A percentile compares a stretch with the other conserved stretches of the same genome.
These are phyloP conservation scores for Heritiera fomes DNA, from an alignment of 345 rosid species.

Conservation along the genomic window DNA sequence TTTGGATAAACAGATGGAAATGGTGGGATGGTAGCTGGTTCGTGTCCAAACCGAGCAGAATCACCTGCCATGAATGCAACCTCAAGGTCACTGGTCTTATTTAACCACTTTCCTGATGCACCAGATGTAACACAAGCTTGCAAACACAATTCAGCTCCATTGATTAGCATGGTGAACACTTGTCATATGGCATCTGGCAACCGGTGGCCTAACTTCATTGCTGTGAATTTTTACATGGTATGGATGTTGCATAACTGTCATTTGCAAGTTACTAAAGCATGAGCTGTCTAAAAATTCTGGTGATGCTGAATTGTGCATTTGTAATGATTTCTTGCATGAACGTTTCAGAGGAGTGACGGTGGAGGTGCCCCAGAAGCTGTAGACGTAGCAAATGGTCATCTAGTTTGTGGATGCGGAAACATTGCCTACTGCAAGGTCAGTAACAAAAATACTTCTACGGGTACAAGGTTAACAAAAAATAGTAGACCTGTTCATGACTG, in stretches of 20 bases:
- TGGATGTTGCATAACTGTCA: background rate
- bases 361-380: slow-evolving; percentile 82
- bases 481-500: no score
- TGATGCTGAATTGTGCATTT: background rate
- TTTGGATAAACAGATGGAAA: slow-evolving; percentile 58
- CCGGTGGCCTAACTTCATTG: slow-evolving; percentile 94
- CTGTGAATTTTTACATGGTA: slow-evolving; percentile 92
- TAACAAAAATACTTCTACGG: background rate
- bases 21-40: slow-evolving; percentile 67
- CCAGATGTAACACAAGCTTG: slow-evolving; percentile 61
- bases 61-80: slow-evolving; percentile 62
- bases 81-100: slow-evolving; percentile 60
- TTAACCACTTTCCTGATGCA: slow-evolving; percentile 66
- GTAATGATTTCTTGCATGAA: slow-evolving; percentile 1
- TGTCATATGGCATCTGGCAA: slow-evolving; percentile 66
- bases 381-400: slow-evolving; percentile 73
- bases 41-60: slow-evolving; percentile 72
- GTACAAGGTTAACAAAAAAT: no score
- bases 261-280: background rate
- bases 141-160: slow-evolving; percentile 75
- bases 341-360: slow-evolving; percentile 73
- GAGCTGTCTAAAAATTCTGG: background rate
- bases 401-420: slow-evolving; percentile 67
- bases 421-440: slow-evolving; percentile 69
- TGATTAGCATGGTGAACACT: slow-evolving; percentile 48